Evolutionary conservation across 2,329 filamentous ascomycete genomes (phyloP), one percentile per base, ranked within the genome.

Genomic region (Zymoseptoria brevis): DNA sequence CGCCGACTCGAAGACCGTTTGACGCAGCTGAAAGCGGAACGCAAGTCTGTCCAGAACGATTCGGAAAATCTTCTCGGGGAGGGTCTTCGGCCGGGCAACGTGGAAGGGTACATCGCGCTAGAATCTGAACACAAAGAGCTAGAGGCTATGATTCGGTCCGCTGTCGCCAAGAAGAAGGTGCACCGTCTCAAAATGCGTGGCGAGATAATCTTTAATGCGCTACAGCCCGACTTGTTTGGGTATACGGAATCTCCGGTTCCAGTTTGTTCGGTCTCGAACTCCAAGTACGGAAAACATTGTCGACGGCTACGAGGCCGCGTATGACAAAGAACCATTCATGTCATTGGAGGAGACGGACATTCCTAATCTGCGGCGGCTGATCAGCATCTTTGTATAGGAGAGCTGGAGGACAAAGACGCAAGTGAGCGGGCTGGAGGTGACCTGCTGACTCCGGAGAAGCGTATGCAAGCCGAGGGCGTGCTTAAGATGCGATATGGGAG

Each of bases 271-370:
- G 60, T 67, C 21, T 55, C 54, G 5, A 66, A 66, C 56, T 48
- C 53, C 19, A 59, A 19, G 1, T 67, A 67, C 61, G 60, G 56
- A 29, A 57, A 50, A 51, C 58, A 65, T 49, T 49, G 56, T 56
- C 24, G 55, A 52, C 1, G 62, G 65, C 1, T 8, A 29, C 26
- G 26, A 29, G 26, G 26, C 6, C 1, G 8, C 60, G 61, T 50
- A 29, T 45, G 3, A n/a, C 48, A 3, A 19, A 53, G 2, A 48
- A 61, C 66, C 66, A 3, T 19, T 51, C 2, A 50, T 67, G 7
- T 50, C 58, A 9, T 51, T 66, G 6, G 57, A 65, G 49, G 53
- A 61, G 53, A 68, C 66, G 1, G 26, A 56, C 3, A 59, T 65
- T 26, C 62, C 63, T 2, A 51, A 50, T 3, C 54, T 65, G 4